Evolutionary conservation across 2,329 filamentous ascomycete genomes (phyloP).

Genomic region (Aureobasidium sp.): DNA sequence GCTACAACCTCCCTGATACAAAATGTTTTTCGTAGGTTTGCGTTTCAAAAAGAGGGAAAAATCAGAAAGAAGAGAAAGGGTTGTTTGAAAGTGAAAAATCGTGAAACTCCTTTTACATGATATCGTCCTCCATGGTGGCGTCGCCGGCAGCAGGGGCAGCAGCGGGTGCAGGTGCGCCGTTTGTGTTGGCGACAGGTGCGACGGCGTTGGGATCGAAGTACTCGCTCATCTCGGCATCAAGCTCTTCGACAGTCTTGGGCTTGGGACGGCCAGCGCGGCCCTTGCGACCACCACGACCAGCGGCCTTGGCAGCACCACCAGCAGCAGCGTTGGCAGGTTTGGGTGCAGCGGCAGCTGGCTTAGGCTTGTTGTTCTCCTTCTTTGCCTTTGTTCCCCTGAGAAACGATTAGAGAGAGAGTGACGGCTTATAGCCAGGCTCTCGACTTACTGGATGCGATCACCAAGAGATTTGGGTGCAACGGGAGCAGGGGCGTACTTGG

Average conservation of each 20-base stretch:
- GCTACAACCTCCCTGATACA: not conserved
- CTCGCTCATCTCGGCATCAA: constrained; percentile 95
- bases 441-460: constrained; percentile 70
- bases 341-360: constrained; percentile 23
- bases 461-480: constrained; percentile 64
- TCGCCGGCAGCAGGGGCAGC: constrained; percentile 42
- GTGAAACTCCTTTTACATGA: constrained; percentile 34
- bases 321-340: constrained; percentile 59
- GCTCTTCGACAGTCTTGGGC: constrained; percentile 85
- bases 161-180: constrained; percentile 34
- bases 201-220: constrained; percentile 59
- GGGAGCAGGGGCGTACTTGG: constrained; percentile 60
- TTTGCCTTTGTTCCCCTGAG: constrained; percentile 29
- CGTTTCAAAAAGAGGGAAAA: not conserved
- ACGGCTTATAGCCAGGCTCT: constrained; percentile 12
- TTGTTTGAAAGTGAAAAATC: not conserved
- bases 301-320: constrained; percentile 52
- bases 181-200: constrained; percentile 37
- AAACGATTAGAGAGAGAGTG: constrained; percentile 16
- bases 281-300: constrained; percentile 44
- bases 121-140: constrained; percentile 48
- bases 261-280: constrained; percentile 59
- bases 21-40: not conserved
- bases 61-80: not conserved
- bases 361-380: constrained; percentile 22